Percentiles rank a stretch among this genome's conserved stretches.
Conservation (phyloP, 768 basidiomycete genomes). For the Kwoniella sp. region DNA sequence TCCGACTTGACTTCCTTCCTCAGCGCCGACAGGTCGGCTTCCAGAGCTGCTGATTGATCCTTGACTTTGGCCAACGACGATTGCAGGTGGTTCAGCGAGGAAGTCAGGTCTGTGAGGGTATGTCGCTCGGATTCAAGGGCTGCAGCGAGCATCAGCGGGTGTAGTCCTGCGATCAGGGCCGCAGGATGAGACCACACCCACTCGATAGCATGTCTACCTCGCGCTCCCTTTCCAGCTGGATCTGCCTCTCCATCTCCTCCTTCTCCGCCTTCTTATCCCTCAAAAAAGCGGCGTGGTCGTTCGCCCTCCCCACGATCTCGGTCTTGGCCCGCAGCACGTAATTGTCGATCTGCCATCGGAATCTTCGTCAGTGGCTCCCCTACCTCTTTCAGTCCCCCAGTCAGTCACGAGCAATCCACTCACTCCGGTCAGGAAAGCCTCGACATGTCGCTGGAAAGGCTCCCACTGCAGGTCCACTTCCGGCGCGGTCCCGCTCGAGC, state of each 20-base stretch:
- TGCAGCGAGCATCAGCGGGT: slow-evolving; percentile 2
- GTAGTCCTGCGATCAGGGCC: not conserved
- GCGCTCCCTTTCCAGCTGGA: slow-evolving; percentile 66
- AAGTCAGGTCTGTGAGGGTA: slow-evolving; percentile 56
- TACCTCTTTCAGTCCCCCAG: not conserved
- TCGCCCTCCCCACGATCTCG: slow-evolving; percentile 65
- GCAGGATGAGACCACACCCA: slow-evolving; percentile 49
- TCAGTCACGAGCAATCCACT: not conserved
- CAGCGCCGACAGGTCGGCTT: slow-evolving; percentile 31
- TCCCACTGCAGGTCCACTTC: slow-evolving; percentile 41
- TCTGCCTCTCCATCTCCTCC: slow-evolving; percentile 64
- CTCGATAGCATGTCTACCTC: slow-evolving; percentile 75
- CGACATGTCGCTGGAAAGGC: slow-evolving; percentile 37
- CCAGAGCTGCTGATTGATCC: slow-evolving; percentile 35
- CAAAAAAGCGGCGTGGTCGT: slow-evolving; percentile 61
- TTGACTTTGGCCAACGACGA: slow-evolving; percentile 62
- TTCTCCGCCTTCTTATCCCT: slow-evolving; percentile 63
- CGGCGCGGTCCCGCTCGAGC: slow-evolving; percentile 9
- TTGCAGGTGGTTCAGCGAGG: slow-evolving; percentile 67
- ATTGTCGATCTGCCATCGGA: slow-evolving; percentile 47
- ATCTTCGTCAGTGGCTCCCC: not conserved
- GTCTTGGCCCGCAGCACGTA: slow-evolving; percentile 70
- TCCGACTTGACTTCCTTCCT: slow-evolving; percentile 24
- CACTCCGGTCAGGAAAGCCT: slow-evolving; percentile 39
- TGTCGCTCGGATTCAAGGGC: slow-evolving; percentile 42